Percentiles rank a stretch among this genome's conserved stretches.
phyloP scores from a whole-genome alignment of 495 filamentous ascomycete species.

The Thermochaetoides thermophila region DNA sequence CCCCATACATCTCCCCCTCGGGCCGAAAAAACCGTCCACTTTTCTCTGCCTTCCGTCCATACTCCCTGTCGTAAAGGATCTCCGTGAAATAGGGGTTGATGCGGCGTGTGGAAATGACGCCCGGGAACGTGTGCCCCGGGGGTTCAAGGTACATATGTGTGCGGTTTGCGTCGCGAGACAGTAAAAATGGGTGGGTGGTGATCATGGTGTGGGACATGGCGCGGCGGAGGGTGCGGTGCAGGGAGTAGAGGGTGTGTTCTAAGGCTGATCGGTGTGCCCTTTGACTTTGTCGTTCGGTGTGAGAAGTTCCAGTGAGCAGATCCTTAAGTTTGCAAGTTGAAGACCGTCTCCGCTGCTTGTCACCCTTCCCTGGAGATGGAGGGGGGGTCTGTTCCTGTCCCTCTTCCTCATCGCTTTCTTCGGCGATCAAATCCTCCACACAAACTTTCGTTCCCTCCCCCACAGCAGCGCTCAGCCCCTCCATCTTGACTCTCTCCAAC shows the following conservation, averaged over 20 bases:
- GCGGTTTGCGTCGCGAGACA: constrained; percentile 11
- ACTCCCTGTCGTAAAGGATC: constrained; percentile 10
- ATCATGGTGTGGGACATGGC: constrained; percentile 12
- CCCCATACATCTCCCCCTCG: constrained; percentile 14
- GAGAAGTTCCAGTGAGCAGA: constrained; percentile 14
- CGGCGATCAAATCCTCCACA: constrained; percentile 9
- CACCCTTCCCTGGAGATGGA: not conserved
- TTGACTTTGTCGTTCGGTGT: constrained; percentile 8
- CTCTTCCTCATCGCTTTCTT: constrained; percentile 8
- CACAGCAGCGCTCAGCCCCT: too few relatives aligned
- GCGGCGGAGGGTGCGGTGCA: constrained; percentile 12
- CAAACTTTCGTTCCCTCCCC: too few relatives aligned
- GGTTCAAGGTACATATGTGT: constrained; percentile 14
- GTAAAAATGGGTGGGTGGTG: constrained; percentile 6
- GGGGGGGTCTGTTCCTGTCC: not conserved
- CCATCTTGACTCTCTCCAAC: too few relatives aligned
- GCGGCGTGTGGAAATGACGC: constrained; percentile 2
- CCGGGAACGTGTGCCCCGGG: constrained; percentile 10
- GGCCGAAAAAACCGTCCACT: constrained; percentile 13
- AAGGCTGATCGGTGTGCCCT: constrained; percentile 3
- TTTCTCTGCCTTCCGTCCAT: constrained; percentile 1
- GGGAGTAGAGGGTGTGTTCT: constrained; percentile 13
- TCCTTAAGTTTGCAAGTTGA: constrained; percentile 15
- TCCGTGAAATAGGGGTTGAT: constrained; percentile 15
- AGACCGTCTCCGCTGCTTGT: not conserved